Evolutionary conservation across 306 rosid species (phyloP).

Genomic region (Elaeagnus macrophylla): DNA sequence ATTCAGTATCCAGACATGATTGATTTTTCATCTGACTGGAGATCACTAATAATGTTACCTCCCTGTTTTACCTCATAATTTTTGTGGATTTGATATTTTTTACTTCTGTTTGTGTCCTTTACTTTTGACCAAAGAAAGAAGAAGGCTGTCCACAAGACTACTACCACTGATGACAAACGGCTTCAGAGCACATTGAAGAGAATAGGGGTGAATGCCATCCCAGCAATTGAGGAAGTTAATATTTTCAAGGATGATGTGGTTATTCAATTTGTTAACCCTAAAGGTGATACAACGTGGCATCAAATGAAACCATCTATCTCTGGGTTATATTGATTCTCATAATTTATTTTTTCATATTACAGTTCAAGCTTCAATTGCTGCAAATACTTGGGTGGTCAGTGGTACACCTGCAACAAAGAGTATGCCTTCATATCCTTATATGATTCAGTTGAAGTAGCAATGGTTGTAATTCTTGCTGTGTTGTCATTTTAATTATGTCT

Average conservation of each 20-base stretch:
- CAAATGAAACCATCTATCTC: not conserved
- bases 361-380: constrained; percentile 99
- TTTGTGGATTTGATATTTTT: not conserved
- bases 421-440: constrained; percentile 20
- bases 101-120: not conserved
- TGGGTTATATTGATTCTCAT: not conserved
- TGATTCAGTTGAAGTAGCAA: not conserved
- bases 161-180: constrained; percentile 89
- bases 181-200: constrained; percentile 97
- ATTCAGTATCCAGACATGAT: too few relatives aligned
- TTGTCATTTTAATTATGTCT: not conserved
- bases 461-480: too few relatives aligned
- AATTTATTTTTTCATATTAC: constrained; percentile 17
- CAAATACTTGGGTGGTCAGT: constrained; percentile 98
- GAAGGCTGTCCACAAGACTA: constrained; percentile 99
- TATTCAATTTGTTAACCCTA: constrained; percentile 83
- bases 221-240: constrained; percentile 93
- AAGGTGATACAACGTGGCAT: constrained; percentile 45
- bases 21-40: too few relatives aligned
- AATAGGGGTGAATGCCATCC: constrained; percentile 94
- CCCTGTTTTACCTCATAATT: not conserved
- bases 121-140: constrained; percentile 54
- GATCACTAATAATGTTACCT: not conserved
- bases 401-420: constrained; percentile 96
- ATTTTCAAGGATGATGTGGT: constrained; percentile 92